Base-by-base conservation (phyloP, 2,329 filamentous ascomycete species). In the Fragosphaeria purpurea region DNA sequence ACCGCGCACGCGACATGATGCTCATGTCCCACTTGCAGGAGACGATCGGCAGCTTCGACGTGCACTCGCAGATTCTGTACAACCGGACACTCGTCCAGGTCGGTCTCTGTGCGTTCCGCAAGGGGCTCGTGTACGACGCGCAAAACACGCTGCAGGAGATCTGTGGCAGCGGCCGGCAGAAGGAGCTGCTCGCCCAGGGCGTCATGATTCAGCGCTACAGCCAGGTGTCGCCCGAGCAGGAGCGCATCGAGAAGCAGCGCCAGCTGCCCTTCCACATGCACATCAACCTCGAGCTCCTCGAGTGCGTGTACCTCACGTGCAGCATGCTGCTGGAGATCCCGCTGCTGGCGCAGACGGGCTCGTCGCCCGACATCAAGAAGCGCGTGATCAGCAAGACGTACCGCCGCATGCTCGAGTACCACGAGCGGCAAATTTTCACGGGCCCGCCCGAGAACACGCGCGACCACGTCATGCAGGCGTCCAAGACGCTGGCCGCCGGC, bases 181-280 rank as follows among this genome's bases (percentile, higher is more conserved):
- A 98, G 79, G 93, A 98, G 72, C 79, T 98, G 48, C 80, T 98
- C 43, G 94, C 93, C 40, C 93, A 98, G 71, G 94, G 93, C 68
- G 88, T 98, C 56, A 95, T 97, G 76, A 93, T 98, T 68, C 93
- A 98, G 74, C 82, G 93, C 60, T 98, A 90, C 73, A 91, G 82
- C 62, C 90, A 95, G 63, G 93, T 98, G 55, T 93, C 90, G 38
- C 93, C 93, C 13, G 93, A 98, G 71, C 93, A 98, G 71, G 93
- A 98, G 74, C 87, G 91, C 58, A 79, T 97, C 40, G 93, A 98
- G 75, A 88, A 93, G 67, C 91, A 97, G 73, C 85, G 93, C 62
- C 93, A 98, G 73, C 80, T 98, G 59, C 93, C 93, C 39, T 98
- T 98, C 83, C 93, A 98, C 76, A 96, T 98, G 89, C 93, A 98